Conservation (phyloP, 768 basidiomycete genomes). For the Tulasnella sp. region DNA sequence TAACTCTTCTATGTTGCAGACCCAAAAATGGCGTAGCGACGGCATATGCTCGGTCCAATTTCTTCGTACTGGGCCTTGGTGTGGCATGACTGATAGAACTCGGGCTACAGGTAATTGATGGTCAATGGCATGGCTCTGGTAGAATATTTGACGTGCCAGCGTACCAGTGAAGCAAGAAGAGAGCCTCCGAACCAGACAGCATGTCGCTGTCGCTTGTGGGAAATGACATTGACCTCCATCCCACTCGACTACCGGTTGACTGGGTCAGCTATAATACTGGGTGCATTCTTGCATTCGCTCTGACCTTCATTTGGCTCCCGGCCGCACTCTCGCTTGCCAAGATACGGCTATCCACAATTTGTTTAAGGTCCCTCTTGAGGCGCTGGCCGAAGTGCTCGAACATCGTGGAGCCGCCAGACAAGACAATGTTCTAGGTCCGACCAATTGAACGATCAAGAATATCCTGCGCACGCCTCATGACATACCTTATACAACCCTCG, state of each 20-base stretch:
- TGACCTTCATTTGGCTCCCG: conserved; percentile 67
- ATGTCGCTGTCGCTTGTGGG: conserved; percentile 95
- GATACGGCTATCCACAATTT: conserved; percentile 83
- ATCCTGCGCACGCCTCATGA: not conserved
- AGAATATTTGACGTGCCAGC: not conserved
- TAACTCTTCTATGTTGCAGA: conserved; percentile 20
- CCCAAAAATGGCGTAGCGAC: conserved; percentile 89
- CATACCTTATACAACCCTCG: conserved; percentile 89
- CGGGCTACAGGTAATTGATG: conserved; percentile 50
- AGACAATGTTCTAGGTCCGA: conserved; percentile 76
- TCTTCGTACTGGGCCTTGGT: conserved; percentile 93
- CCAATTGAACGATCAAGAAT: not conserved
- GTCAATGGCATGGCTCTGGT: conserved; percentile 14
- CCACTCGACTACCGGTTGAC: conserved; percentile 65
- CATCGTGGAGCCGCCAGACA: conserved; percentile 97
- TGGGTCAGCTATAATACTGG: not conserved
- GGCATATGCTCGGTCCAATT: conserved; percentile 83
- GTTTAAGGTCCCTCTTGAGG: conserved; percentile 90
- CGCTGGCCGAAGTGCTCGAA: conserved; percentile 98
- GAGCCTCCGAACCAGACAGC: conserved; percentile 99
- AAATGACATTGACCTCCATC: conserved; percentile 96
- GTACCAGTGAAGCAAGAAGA: conserved; percentile 80
- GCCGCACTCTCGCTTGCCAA: conserved; percentile 66
- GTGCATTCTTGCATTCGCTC: conserved; percentile 23
- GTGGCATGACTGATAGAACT: conserved; percentile 91